Conservation (phyloP, 2,329 filamentous ascomycete genomes). For the Pseudogymnoascus sp. region DNA sequence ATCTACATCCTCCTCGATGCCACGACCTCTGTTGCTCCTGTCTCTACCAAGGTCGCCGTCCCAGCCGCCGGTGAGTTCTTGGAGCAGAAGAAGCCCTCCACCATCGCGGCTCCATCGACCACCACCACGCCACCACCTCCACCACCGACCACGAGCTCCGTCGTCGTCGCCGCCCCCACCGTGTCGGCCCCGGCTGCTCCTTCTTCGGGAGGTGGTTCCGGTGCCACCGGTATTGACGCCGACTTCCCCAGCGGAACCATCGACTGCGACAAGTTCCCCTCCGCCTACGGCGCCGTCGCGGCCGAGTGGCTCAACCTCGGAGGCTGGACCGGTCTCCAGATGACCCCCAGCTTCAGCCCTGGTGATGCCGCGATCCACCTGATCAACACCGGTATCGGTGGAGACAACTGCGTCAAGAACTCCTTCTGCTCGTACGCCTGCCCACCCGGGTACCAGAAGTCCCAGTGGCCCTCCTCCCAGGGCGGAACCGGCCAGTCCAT, state of each 20-base stretch:
- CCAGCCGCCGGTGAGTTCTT: conserved; percentile 17
- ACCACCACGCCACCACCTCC: conserved; percentile 11
- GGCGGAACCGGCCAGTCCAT: conserved; percentile 75
- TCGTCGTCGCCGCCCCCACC: conserved; percentile 29
- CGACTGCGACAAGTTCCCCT: conserved; percentile 66
- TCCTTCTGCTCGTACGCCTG: conserved; percentile 89
- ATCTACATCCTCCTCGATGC: conserved; percentile 60
- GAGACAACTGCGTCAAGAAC: conserved; percentile 51
- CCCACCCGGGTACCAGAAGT: conserved; percentile 84
- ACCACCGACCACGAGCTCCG: conserved; percentile 28
- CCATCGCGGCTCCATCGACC: conserved; percentile 17
- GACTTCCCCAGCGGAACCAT: conserved; percentile 71
- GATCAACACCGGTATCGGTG: conserved; percentile 56
- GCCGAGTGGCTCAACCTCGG: conserved; percentile 60
- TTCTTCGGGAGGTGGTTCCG: conserved; percentile 14
- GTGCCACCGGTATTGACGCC: conserved; percentile 46
- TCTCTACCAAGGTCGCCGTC: conserved; percentile 25
- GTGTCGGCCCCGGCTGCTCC: conserved; percentile 26
- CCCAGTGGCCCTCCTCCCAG: conserved; percentile 77
- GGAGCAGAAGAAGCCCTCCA: conserved; percentile 17
- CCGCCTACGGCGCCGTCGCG: conserved; percentile 67
- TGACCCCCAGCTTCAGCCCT: conserved; percentile 43
- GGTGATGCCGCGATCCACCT: conserved; percentile 49
- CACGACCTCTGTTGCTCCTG: conserved; percentile 40
- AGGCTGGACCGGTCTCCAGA: conserved; percentile 77